Evolutionary conservation across 345 rosid species (phyloP), one percentile per base, ranked within the genome.

Genomic region (Murraya paniculata): DNA sequence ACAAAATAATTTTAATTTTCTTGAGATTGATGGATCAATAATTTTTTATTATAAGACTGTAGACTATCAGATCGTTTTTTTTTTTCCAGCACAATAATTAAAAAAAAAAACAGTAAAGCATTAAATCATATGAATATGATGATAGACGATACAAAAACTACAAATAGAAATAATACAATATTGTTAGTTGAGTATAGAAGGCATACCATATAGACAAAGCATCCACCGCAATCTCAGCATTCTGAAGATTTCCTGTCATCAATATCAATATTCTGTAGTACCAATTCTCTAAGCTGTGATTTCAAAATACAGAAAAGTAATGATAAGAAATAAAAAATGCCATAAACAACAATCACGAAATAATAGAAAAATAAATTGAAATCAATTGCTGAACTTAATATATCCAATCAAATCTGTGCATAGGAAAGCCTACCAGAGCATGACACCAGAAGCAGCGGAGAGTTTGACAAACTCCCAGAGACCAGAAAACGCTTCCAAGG

Each of bases 231-330:
- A 93, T 88, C 84, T 90, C 84, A 69, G 98, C 91, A 48, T 94
- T 85, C 69, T 83, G 21, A 60, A 94, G 77, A 81, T 91, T 91
- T 74, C 98, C 98, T 0, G 98, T 93, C 97, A 94, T 88, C 74
- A 91, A 66, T 35, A 96, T 86, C 58, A 96, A 83, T 77, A 96
- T 84, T 84, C 84, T 86, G 38, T 92, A 92, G 77, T 96, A 94
- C 99, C 99, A 94, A 68, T 86, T 96, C 84, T 94, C 99, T 89
- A 94, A 80, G 87, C 99, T 96, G 88, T 72, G 16, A 70, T 25
- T 58, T 61, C 11, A 27, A 31, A 70, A 64, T 1, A 39, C 64
- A 61, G 7, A 39, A 24, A 72, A 68, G 21, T 24, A 48, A 41
- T 31, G 24, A 33, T 9, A 10, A 25, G 64, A 55, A 57, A 19